A percentile compares a stretch with the other conserved stretches of the same genome.
phyloP scores from a whole-genome alignment of 306 rosid genomes.

The Vigna mungo region DNA sequence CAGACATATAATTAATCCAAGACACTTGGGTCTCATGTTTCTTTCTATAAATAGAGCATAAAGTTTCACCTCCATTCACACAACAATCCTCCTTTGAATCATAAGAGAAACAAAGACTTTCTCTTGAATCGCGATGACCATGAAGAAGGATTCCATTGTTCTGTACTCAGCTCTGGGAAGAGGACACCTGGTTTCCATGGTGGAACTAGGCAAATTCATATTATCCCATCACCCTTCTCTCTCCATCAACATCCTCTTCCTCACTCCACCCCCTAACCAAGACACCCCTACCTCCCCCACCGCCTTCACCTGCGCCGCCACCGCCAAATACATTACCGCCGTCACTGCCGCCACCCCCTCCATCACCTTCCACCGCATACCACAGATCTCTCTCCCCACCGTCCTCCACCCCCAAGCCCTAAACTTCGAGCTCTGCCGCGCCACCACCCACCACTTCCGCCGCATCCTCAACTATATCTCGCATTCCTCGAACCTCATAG shows the following conservation, averaged over 20 bases:
- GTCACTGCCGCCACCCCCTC: conserved; percentile 39
- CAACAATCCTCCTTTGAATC: not conserved
- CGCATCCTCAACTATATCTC: conserved; percentile 11
- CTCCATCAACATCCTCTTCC: conserved; percentile 47
- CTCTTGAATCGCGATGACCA: not conserved
- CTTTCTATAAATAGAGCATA: not conserved
- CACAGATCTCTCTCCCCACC: not conserved
- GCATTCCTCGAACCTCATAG: conserved; percentile 27
- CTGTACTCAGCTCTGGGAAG: conserved; percentile 12
- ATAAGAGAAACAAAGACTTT: not conserved
- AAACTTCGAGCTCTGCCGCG: conserved; percentile 7
- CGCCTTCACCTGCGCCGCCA: conserved; percentile 26
- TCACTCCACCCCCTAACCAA: conserved; percentile 44
- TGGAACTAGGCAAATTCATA: conserved; percentile 38
- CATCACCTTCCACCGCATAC: conserved; percentile 45
- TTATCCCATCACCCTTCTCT: conserved; percentile 42
- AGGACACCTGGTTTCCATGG: conserved; percentile 33
- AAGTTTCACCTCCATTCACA: not conserved
- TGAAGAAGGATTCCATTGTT: conserved; percentile 37
- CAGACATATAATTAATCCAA: not conserved
- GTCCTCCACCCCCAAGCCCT: not conserved
- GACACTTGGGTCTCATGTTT: not conserved
- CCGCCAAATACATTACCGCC: conserved; percentile 41
- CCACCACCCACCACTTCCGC: not conserved
- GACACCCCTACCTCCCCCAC: conserved; percentile 15